Base-by-base conservation (phyloP, 192 early-diverging fungal species). In the Umbelopsis isabellina region DNA sequence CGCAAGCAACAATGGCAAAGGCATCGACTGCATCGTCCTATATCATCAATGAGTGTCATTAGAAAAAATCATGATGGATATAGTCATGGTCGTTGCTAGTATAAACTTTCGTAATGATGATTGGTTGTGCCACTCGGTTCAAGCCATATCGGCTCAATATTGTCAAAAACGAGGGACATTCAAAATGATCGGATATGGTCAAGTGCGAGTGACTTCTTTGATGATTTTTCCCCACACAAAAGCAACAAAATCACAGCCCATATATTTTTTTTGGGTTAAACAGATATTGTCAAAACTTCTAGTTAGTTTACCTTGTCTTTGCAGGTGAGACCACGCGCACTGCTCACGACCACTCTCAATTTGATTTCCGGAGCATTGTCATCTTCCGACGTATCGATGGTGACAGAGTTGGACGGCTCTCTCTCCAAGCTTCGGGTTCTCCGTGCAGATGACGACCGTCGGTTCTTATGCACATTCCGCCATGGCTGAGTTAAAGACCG, bases 1-100 rank as follows among this genome's bases (percentile, higher is more conserved):
- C 90, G 66, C 89, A 78, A 15, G 84, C 81, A 11, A 90, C 65
- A 10, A 82, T 70, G 22, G 81, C 84, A 76, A 82, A 91, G 18
- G 71, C 49, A 69, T 73, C 55, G 5, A 35, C 55, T 5, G 30
- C 12, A 18, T 8, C 55, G 30, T 18, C 55, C 48, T 49, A 10
- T 41, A 10, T 41, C 37, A 41, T 16, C 48, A 49, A 49, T 30
- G 37, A 1, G 37, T 9, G 10, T 41, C 7, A 41, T 41, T 41
- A 41, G 37, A 41, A 41, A 10, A 30, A 30, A 30, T 30, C 1
- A 30, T 30, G 27, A 30, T 30, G 27, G 27, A 30, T 30, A 3
- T 30, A 30, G 27, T 30, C 1, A 30, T 30, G 3, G 3, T 30
- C 27, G 27, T n/a, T n/a, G n/a, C n/a, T n/a, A n/a, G n/a, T n/a